A percentile compares a stretch with the other conserved stretches of the same genome.
Evolutionary conservation across 768 basidiomycete genomes (phyloP).

Genomic region (Suillus brevipes): DNA sequence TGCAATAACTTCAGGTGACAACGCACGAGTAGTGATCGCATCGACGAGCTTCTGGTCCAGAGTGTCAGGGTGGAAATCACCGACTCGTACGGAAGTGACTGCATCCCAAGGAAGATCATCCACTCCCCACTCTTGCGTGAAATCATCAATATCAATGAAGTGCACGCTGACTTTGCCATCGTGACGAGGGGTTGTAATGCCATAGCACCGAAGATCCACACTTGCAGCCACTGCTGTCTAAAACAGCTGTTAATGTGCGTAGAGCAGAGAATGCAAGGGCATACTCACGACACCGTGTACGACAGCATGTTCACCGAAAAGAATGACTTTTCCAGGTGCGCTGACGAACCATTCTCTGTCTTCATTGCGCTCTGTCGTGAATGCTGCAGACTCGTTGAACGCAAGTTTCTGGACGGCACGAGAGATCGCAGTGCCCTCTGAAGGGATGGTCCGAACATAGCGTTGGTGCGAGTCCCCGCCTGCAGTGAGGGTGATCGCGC

Average conservation of each 20-base stretch:
- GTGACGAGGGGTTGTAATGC: conserved; percentile 70
- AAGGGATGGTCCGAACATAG: conserved; percentile 42
- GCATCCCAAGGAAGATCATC: conserved; percentile 78
- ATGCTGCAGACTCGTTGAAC: conserved; percentile 27
- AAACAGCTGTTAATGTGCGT: conserved; percentile 5
- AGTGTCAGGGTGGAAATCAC: conserved; percentile 56
- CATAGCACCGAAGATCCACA: conserved; percentile 94
- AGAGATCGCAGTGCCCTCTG: conserved; percentile 40
- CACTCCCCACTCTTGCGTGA: conserved; percentile 80
- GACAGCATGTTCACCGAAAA: conserved; percentile 98
- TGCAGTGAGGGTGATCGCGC: conserved; percentile 69
- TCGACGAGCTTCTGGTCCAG: conserved; percentile 76
- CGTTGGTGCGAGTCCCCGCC: conserved; percentile 49
- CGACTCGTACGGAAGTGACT: conserved; percentile 52
- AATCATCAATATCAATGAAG: conserved; percentile 76
- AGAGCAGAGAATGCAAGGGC: conserved; percentile 11
- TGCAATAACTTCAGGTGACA: conserved; percentile 36
- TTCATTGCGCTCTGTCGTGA: conserved; percentile 23
- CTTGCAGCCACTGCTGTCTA: conserved; percentile 50
- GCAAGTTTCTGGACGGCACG: conserved; percentile 72
- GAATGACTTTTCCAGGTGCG: conserved; percentile 95
- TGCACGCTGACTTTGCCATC: conserved; percentile 75
- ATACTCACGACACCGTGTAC: conserved; percentile 90
- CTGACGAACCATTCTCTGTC: conserved; percentile 82
- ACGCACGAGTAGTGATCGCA: conserved; percentile 54